Evolutionary conservation across 192 early-diverging fungal genomes (phyloP).

Genomic region (Mortierella hygrophila): DNA sequence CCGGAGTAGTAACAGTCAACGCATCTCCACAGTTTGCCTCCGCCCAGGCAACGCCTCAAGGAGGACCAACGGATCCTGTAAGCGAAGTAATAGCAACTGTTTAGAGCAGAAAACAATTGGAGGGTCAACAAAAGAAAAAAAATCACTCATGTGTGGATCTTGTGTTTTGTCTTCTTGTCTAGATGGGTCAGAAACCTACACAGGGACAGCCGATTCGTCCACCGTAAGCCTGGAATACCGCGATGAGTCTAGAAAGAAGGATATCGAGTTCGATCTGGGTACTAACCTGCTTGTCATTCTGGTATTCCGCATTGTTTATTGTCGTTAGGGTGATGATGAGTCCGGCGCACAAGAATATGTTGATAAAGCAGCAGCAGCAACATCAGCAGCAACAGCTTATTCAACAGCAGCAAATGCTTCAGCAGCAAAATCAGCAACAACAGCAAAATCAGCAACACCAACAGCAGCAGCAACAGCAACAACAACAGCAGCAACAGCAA

Average conservation of each 20-base stretch:
- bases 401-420: conserved; percentile 30
- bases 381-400: conserved; percentile 29
- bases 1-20: conserved; percentile 21
- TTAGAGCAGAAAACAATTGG: neutral
- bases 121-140: too few species aligned
- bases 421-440: conserved; percentile 17
- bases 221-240: conserved; percentile 14
- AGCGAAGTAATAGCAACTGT: neutral
- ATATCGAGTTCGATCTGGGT: too few species aligned
- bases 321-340: conserved; percentile 24
- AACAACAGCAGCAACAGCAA: conserved; percentile 21
- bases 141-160: too few species aligned
- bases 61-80: conserved; percentile 28
- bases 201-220: conserved; percentile 15
- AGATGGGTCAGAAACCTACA: conserved; percentile 19
- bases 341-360: conserved; percentile 14
- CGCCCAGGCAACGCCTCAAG: conserved; percentile 19
- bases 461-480: conserved; percentile 28
- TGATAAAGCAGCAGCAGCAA: conserved; percentile 33
- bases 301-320: neutral
- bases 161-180: neutral
- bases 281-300: neutral
- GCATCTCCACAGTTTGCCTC: conserved; percentile 39
- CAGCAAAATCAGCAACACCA: conserved; percentile 14
- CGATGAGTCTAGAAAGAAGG: neutral